Evolutionary conservation across 805 yeast species (phyloP), one percentile per base, ranked within the genome.

Genomic region (Saccharomyces paradoxus): DNA sequence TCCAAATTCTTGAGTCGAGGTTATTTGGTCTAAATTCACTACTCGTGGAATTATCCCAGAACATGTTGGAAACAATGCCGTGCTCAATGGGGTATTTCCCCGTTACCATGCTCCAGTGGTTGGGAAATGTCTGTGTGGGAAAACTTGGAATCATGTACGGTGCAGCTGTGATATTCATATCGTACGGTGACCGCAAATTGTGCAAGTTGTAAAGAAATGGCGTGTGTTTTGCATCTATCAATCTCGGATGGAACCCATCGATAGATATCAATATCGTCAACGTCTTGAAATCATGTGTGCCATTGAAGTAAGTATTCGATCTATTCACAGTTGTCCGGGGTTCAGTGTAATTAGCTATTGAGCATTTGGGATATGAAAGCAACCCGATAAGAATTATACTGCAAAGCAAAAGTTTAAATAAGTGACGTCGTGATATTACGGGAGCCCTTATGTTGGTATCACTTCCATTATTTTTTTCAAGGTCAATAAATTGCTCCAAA

Each of bases 241-340:
- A 89, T 65, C 89, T 94, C 3, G 97, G 97, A 64, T 90, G 96
- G 68, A 90, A 86, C 17, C 96, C 97, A 67, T 88, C 96, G 32
- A 90, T 68, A 0, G 96, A 88, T 2, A 90, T 75, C 50, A 89
- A 64, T 1, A 90, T 70, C 1, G 97, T 89, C 8, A 95, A 83
- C 17, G 91, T 87, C 60, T 83, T 73, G 68, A 83, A 87, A 3
- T 72, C 71, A 59, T 80, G 83, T 0, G 94, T 85, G 0, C 87
- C 84, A 65, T 88, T 87, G 32, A 49, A 49, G 48, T 58, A 57
- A 17, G 44, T 17, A n/a, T 17, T 37, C 8, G 44, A 37, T 37
- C 44, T 37, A 37, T n/a, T 7, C 12, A 8, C 22, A 17, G 17
- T 37, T 37, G 10, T 21, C 13, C 12, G 12, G 4, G 12, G 44